phyloP scores from a whole-genome alignment of 352 stramenopile genomes.

The Phytophthora kernoviae region DNA sequence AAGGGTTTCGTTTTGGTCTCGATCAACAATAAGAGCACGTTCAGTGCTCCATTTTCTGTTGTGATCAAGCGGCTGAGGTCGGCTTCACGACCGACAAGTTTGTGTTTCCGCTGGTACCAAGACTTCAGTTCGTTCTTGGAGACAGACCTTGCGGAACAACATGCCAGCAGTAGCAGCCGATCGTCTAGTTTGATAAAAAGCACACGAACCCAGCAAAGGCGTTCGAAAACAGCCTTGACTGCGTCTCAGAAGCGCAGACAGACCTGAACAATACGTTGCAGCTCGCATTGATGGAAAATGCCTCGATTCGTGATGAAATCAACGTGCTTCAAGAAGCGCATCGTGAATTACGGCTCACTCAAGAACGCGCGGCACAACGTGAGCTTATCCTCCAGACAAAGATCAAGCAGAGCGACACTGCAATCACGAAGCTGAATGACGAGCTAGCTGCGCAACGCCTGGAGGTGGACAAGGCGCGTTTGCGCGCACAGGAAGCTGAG shows the following conservation, averaged over 20 bases:
- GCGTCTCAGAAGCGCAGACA: constrained; percentile 58
- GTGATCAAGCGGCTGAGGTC: constrained; percentile 60
- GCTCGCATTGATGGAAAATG: constrained; percentile 76
- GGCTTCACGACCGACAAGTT: constrained; percentile 63
- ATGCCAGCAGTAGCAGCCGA: constrained; percentile 7
- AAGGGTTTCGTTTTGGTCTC: constrained; percentile 79
- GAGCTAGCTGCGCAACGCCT: constrained; percentile 40
- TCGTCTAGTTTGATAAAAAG: constrained; percentile 19
- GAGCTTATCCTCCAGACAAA: constrained; percentile 35
- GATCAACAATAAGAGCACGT: constrained; percentile 83
- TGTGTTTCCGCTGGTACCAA: constrained; percentile 84
- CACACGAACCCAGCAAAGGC: constrained; percentile 22
- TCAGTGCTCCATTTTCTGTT: constrained; percentile 53
- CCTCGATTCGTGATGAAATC: constrained; percentile 75
- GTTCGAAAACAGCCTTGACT: constrained; percentile 61
- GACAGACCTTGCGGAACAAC: constrained; percentile 52
- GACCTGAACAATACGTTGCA: constrained; percentile 70
- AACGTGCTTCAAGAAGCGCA: constrained; percentile 54
- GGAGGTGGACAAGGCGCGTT: constrained; percentile 39
- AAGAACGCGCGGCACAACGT: constrained; percentile 29
- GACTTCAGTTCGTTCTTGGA: constrained; percentile 82
- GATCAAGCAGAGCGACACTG: constrained; percentile 42
- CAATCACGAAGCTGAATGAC: constrained; percentile 48
- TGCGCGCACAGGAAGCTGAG: constrained; percentile 47
- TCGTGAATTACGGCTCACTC: constrained; percentile 41